Base-by-base conservation (phyloP, 1,139 yeast genomes). In the Magnusiomyces clavatus region DNA sequence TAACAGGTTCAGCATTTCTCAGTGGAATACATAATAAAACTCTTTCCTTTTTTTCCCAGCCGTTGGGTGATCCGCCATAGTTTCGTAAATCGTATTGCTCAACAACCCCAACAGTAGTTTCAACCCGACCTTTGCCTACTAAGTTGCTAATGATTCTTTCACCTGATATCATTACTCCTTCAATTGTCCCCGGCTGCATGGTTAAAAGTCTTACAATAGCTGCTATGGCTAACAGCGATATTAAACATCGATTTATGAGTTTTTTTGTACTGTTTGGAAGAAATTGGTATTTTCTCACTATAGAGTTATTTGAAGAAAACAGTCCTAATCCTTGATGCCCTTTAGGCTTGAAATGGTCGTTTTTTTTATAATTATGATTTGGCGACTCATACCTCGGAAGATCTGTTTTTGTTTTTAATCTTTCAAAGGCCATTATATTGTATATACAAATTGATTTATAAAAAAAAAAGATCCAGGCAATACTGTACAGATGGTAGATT, bases 1-100 rank as follows among this genome's bases (percentile, higher is more conserved):
- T 61, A 63, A 80, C 86, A 19, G 76, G 71, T 14, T 82, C 81
- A 2, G 87, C 87, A 61, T 82, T 85, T 64, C 87, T 74, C 55
- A 82, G 64, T 6, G 88, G 88, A 39, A 82, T 82, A 60, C 82
- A 78, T 56, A 82, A 74, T 45, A 82, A 68, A 37, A 82, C 75
- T 43, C 80, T 71, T 58, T 82, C 86, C 13, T 70, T 72, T 31
- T 69, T 66, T 57, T 75, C 76, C 77, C 81, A 77, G 14, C 86
- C 86, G 49, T 77, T 74, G 5, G 69, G 61, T 16, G 75, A 61
- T 24, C 82, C 80, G 38, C 67, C 67, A 56, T 72, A 76, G 46
- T 75, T 72, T 41, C 68, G 65, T 51, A 82, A 63, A 62, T 81
- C 86, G 59, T 77, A 81, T 60, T 69, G 78, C 47, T 74, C 77